phyloP scores from a whole-genome alignment of 176 grass and related monocot genomes.

The Raddia guianensis region DNA sequence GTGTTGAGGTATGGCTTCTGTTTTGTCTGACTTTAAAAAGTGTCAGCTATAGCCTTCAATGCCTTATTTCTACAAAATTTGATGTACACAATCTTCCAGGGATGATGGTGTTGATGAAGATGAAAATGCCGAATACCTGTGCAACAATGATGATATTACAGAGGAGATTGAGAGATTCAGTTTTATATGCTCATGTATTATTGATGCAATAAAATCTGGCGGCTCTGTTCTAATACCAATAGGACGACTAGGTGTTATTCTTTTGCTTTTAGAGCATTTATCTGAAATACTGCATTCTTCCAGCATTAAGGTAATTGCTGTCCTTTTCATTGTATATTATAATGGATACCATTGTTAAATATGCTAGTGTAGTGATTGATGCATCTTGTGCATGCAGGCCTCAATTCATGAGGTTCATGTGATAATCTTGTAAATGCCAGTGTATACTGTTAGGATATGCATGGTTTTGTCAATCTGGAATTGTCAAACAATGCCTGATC shows the following conservation, averaged over 20 bases:
- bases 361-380: constrained; percentile 1
- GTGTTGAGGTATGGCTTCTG: constrained; percentile 38
- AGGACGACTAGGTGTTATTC: constrained; percentile 57
- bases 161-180: constrained; percentile 78
- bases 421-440: background rate
- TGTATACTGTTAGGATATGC: constrained; percentile 3
- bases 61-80: constrained; percentile 21
- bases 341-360: background rate
- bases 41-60: constrained; percentile 11
- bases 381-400: constrained; percentile 10
- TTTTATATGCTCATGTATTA: constrained; percentile 83
- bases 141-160: constrained; percentile 67
- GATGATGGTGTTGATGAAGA: constrained; percentile 40
- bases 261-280: constrained; percentile 77
- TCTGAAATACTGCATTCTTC: constrained; percentile 51
- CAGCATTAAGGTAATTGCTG: constrained; percentile 60
- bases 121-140: constrained; percentile 41
- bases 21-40: constrained; percentile 8
- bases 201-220: constrained; percentile 66
- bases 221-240: constrained; percentile 85
- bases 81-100: constrained; percentile 35
- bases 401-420: constrained; percentile 16
- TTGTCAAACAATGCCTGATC: constrained; percentile 18
- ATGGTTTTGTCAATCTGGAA: constrained; percentile 23
- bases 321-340: constrained; percentile 2